Conservation (phyloP, 495 filamentous ascomycete genomes). For the Alectoria sarmentosa region DNA sequence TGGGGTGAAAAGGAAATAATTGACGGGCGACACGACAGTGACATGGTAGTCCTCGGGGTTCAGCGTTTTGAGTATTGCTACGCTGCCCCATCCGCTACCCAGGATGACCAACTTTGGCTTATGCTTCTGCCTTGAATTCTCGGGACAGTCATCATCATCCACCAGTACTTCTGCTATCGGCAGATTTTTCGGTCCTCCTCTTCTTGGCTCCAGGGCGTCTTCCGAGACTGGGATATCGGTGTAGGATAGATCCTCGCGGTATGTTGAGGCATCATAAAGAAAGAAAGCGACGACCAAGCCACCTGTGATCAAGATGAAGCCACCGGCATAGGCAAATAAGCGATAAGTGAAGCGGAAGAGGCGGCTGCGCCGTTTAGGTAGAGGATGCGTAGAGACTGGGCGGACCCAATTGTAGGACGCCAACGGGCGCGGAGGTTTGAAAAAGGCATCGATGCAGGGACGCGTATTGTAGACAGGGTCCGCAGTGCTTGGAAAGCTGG, state of each 20-base stretch:
- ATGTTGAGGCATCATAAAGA: constrained; percentile 89
- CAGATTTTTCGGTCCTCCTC: constrained; percentile 91
- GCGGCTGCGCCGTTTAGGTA: constrained; percentile 23
- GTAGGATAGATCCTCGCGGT: constrained; percentile 56
- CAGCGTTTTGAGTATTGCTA: constrained; percentile 84
- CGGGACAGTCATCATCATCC: constrained; percentile 74
- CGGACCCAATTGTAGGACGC: constrained; percentile 9
- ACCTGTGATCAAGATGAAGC: constrained; percentile 48
- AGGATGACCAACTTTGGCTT: constrained; percentile 91
- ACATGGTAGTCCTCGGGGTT: constrained; percentile 89
- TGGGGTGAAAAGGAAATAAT: constrained; percentile 97
- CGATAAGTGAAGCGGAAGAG: constrained; percentile 40
- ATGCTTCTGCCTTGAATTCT: constrained; percentile 60
- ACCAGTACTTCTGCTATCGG: constrained; percentile 82
- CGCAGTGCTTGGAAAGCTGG: not conserved
- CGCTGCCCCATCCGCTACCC: constrained; percentile 92
- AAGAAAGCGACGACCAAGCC: constrained; percentile 73
- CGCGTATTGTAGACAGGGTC: not conserved
- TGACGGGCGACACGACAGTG: constrained; percentile 86
- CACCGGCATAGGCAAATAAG: constrained; percentile 49
- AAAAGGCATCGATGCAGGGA: not conserved
- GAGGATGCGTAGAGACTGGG: constrained; percentile 22
- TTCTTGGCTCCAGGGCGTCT: constrained; percentile 69
- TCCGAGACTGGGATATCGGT: constrained; percentile 76
- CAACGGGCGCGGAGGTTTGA: not conserved